Evolutionary conservation across 2,329 filamentous ascomycete species (phyloP).

Genomic region (Elsinoe arachidis): DNA sequence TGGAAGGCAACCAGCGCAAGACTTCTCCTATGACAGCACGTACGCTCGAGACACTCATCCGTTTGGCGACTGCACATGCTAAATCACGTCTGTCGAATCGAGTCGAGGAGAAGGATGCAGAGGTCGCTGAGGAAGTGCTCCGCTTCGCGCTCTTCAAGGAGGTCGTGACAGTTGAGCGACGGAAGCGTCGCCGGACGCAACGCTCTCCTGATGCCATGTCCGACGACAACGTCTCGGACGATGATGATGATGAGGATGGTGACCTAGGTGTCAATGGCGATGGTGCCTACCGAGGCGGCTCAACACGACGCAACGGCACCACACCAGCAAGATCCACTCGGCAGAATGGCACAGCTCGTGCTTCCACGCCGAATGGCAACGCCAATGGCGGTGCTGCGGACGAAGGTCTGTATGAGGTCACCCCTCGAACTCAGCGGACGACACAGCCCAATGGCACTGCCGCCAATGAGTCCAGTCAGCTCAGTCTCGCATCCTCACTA

Average conservation of each 20-base stretch:
- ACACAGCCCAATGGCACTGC: constrained; percentile 27
- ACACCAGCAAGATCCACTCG: constrained; percentile 17
- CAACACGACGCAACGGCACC: constrained; percentile 19
- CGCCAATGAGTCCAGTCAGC: constrained; percentile 43
- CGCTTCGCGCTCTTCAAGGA: constrained; percentile 97
- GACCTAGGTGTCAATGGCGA: constrained; percentile 40
- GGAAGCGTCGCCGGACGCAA: constrained; percentile 73
- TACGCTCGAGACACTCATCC: constrained; percentile 96
- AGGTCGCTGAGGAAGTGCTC: constrained; percentile 79
- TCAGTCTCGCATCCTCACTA: constrained; percentile 71
- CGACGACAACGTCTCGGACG: constrained; percentile 47
- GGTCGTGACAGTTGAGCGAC: constrained; percentile 67
- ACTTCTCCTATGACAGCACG: constrained; percentile 94
- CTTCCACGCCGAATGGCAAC: constrained; percentile 19
- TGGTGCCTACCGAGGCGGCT: constrained; percentile 22
- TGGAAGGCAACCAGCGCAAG: constrained; percentile 85
- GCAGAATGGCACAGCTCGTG: constrained; percentile 21
- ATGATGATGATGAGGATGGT: constrained; percentile 52
- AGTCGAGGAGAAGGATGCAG: constrained; percentile 82
- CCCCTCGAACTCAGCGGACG: constrained; percentile 39
- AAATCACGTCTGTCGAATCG: constrained; percentile 81
- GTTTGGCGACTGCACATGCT: constrained; percentile 89
- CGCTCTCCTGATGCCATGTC: constrained; percentile 47
- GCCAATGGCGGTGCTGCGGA: constrained; percentile 31
- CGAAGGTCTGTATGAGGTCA: constrained; percentile 47